phyloP scores from a whole-genome alignment of 148 eudicot species.

The Fagopyrum tataricum region DNA sequence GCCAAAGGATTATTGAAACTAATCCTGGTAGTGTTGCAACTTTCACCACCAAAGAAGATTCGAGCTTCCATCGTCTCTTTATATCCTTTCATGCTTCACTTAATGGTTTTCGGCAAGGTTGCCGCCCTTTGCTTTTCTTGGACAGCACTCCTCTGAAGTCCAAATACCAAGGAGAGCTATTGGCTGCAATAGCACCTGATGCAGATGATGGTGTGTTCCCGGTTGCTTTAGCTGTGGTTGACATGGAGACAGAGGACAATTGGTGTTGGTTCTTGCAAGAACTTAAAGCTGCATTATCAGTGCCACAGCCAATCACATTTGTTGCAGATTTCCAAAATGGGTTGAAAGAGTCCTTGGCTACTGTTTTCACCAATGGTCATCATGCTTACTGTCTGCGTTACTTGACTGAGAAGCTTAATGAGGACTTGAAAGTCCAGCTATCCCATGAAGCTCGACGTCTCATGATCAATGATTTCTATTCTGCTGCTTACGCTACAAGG shows the following conservation, averaged over 20 bases:
- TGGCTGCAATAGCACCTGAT: constrained; percentile 49
- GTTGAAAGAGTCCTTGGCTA: constrained; percentile 32
- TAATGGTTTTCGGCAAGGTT: constrained; percentile 42
- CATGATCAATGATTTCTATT: constrained; percentile 46
- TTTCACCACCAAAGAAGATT: constrained; percentile 39
- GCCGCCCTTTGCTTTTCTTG: constrained; percentile 46
- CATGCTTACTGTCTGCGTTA: constrained; percentile 50
- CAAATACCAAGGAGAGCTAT: constrained; percentile 45
- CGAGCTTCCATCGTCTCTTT: constrained; percentile 45
- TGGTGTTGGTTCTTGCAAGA: constrained; percentile 56
- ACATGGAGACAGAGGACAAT: constrained; percentile 40
- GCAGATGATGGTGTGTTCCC: constrained; percentile 57
- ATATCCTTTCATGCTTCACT: constrained; percentile 41
- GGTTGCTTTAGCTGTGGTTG: constrained; percentile 55
- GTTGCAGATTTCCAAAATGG: constrained; percentile 57
- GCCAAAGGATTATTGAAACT: constrained; percentile 35
- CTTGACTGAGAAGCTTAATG: constrained; percentile 48
- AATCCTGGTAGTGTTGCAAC: constrained; percentile 47
- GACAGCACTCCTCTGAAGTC: constrained; percentile 34
- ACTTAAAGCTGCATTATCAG: constrained; percentile 33
- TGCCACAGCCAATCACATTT: constrained; percentile 39
- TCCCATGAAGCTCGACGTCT: constrained; percentile 59
- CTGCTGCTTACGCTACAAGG: constrained; percentile 51
- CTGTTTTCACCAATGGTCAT: constrained; percentile 33
- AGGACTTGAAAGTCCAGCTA: constrained; percentile 41